Evolutionary conservation across 306 rosid genomes (phyloP).

Genomic region (Delonix regia): DNA sequence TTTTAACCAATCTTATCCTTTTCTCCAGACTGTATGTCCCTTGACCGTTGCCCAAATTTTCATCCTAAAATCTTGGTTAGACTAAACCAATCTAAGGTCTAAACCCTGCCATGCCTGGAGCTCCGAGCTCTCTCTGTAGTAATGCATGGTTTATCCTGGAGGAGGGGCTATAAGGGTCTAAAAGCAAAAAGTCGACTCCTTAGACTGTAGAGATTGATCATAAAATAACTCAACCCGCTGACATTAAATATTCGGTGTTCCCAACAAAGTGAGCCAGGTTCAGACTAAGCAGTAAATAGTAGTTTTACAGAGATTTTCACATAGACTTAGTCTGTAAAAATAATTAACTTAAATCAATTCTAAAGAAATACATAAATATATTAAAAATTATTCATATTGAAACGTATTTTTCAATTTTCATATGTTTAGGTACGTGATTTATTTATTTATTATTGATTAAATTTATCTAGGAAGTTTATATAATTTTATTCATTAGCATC

Average conservation of each 20-base stretch:
- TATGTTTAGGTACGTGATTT: too few relatives aligned
- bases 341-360: too few relatives aligned
- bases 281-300: too few relatives aligned
- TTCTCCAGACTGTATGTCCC: neutral
- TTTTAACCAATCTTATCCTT: neutral
- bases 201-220: neutral
- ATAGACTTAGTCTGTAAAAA: too few relatives aligned
- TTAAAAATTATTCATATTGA: too few relatives aligned
- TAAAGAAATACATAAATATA: too few relatives aligned
- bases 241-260: neutral
- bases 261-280: conserved; percentile 2
- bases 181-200: neutral
- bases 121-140: neutral
- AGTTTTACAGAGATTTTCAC: neutral
- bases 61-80: neutral
- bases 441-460: too few relatives aligned
- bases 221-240: neutral
- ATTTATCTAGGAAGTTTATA: neutral
- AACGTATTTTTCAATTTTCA: too few relatives aligned
- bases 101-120: neutral
- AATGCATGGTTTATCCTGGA: neutral
- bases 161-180: neutral
- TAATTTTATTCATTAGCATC: neutral
- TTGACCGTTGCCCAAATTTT: neutral
- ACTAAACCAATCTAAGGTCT: neutral